Base-by-base conservation (phyloP, 768 basidiomycete genomes). In the Nevesoporus exiguus region DNA sequence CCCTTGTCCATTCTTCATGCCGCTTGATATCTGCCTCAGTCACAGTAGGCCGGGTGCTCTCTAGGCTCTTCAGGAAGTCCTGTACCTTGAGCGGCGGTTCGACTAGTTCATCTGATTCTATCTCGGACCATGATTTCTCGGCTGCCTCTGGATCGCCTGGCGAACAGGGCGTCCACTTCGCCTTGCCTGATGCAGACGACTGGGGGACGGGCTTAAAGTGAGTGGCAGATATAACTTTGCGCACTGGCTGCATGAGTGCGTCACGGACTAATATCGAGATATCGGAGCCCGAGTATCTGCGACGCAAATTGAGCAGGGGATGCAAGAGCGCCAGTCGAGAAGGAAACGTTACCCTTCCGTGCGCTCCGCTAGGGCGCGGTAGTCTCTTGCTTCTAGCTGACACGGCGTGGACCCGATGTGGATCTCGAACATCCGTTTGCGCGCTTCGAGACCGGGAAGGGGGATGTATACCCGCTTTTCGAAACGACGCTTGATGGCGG, bases 391-490 rank as follows among this genome's bases (percentile, higher is more conserved):
- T 10, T 79, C 73, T 11, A 98, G 80, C 59, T 90, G 79, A 67
- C 92, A 93, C 19, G 97, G 96, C 1, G 97, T 99, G 17, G 83
- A 77, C 2, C 97, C 97, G 44, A 98, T 82, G 64, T 99, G 95
- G 41, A 99, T 83, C 74, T 98, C 90, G 67, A 99, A 99, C 93
- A 99, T 99, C 27, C 84, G 86, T 70, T 84, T 80, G 42, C 97
- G 81, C 13, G 96, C 97, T 49, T 96, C 94, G 4, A 89, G 79
- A 0, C 93, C 93, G 10, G 97, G 97, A 19, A 98, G 84, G 29
- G 97, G 97, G 54, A 99, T 99, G 70, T 98, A 93, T 77, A 99
- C 95, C 53, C 97, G 86, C 73, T 97, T 98, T 73, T 98, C 95
- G 59, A 98, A 98, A 84, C 96, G 84, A 67, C 97, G 88, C 72